These are phyloP conservation scores for Rhododendron mucronatum DNA, from an alignment of 148 eudicot genomes.

Conservation along the genomic window DNA sequence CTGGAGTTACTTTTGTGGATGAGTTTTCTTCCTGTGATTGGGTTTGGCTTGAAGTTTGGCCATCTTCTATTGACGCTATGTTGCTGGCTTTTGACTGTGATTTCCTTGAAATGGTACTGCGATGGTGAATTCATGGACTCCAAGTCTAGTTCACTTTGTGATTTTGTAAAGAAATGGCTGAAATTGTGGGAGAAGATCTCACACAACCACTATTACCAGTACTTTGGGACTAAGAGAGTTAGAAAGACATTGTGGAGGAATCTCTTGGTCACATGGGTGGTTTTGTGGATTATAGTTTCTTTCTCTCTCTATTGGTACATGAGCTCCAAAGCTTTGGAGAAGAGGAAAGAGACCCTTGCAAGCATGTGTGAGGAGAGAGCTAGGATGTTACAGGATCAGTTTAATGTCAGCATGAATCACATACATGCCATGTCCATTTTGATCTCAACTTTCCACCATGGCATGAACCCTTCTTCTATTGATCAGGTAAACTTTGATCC, in stretches of 20 bases:
- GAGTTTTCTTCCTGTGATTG: constrained; percentile 69
- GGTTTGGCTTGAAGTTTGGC: constrained; percentile 72
- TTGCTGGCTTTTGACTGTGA: constrained; percentile 59
- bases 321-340: constrained; percentile 59
- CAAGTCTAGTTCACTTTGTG: constrained; percentile 40
- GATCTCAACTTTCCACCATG: constrained; percentile 89
- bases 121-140: constrained; percentile 55
- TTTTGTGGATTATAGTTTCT: constrained; percentile 42
- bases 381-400: constrained; percentile 97
- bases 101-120: constrained; percentile 64
- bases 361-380: constrained; percentile 99
- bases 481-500: constrained; percentile 63
- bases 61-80: constrained; percentile 58
- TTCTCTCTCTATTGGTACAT: constrained; percentile 47
- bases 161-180: constrained; percentile 38
- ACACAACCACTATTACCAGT: constrained; percentile 40
- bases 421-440: constrained; percentile 87
- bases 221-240: constrained; percentile 49
- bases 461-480: constrained; percentile 75
- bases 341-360: constrained; percentile 77
- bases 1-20: constrained; percentile 32
- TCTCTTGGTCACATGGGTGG: constrained; percentile 58
- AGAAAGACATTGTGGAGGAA: constrained; percentile 60
- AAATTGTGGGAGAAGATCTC: constrained; percentile 47
- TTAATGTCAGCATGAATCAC: constrained; percentile 98